phyloP scores from a whole-genome alignment of 495 filamentous ascomycete species.

The Lepraria neglecta region DNA sequence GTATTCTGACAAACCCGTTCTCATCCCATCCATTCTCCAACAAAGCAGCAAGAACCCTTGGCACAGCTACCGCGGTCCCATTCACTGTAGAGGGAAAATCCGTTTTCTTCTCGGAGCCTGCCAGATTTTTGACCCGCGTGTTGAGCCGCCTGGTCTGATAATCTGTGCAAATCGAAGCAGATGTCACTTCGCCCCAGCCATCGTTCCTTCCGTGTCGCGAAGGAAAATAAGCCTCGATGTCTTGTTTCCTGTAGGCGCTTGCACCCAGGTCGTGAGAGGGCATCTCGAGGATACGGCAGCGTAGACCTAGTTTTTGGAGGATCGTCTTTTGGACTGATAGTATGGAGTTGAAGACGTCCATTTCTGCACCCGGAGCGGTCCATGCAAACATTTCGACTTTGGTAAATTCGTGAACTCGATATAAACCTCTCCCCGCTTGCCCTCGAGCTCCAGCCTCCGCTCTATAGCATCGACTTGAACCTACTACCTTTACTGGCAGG shows the following conservation, averaged over 20 bases:
- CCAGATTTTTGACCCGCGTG: slow-evolving; percentile 50
- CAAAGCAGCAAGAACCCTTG: slow-evolving; percentile 81
- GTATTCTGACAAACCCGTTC: slow-evolving; percentile 52
- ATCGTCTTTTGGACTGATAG: slow-evolving; percentile 80
- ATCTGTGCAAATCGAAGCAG: slow-evolving; percentile 85
- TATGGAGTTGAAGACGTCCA: slow-evolving; percentile 71
- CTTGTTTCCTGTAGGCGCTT: slow-evolving; percentile 73
- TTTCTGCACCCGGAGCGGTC: slow-evolving; percentile 48
- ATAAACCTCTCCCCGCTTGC: slow-evolving; percentile 85
- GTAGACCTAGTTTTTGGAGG: slow-evolving; percentile 65
- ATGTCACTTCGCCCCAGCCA: slow-evolving; percentile 93
- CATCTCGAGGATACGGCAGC: slow-evolving; percentile 89
- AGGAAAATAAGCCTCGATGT: slow-evolving; percentile 94
- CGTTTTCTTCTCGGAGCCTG: slow-evolving; percentile 32
- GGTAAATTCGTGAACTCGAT: slow-evolving; percentile 98
- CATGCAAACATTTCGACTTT: slow-evolving; percentile 97
- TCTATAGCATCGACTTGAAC: slow-evolving; percentile 80
- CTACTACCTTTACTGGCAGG: slow-evolving; percentile 73
- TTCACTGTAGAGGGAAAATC: slow-evolving; percentile 81
- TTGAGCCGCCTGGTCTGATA: slow-evolving; percentile 82
- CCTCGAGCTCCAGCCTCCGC: slow-evolving; percentile 90
- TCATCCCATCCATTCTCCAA: slow-evolving; percentile 76
- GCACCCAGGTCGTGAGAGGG: slow-evolving; percentile 81
- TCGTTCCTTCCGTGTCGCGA: slow-evolving; percentile 63
- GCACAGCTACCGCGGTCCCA: slow-evolving; percentile 88